phyloP scores from a whole-genome alignment of 306 rosid species.

The Quercus aquifolioides region DNA sequence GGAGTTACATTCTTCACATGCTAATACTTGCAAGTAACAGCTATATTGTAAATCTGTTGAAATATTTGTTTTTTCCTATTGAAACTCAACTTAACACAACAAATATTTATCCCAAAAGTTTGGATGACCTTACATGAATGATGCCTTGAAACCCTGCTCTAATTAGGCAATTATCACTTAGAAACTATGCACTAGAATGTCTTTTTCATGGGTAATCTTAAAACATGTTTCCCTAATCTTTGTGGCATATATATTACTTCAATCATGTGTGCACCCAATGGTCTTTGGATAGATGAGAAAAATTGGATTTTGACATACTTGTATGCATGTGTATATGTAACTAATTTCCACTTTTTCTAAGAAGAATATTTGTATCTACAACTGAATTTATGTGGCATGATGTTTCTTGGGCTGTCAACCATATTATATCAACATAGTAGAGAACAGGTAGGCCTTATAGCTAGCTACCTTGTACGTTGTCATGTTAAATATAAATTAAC shows the following conservation, averaged over 20 bases:
- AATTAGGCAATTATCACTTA: neutral
- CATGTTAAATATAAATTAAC: conserved; percentile 10
- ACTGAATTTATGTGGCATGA: neutral
- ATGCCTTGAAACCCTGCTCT: neutral
- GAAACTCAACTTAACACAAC: neutral
- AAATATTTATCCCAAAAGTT: neutral
- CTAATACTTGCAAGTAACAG: neutral
- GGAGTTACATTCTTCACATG: neutral
- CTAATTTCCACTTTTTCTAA: too few relatives aligned
- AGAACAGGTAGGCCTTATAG: neutral
- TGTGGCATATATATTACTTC: neutral
- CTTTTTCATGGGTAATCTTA: neutral
- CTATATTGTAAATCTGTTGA: neutral
- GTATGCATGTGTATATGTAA: neutral
- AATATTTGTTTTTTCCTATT: neutral
- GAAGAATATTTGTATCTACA: too few relatives aligned
- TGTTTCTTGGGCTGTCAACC: neutral
- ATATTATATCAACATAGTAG: neutral
- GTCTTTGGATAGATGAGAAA: neutral
- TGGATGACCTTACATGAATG: neutral
- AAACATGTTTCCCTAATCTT: neutral
- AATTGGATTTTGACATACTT: neutral
- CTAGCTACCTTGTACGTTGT: neutral
- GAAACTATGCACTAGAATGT: neutral
- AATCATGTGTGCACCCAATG: neutral